Percentiles rank a stretch among this genome's conserved stretches.
Conservation (phyloP, 2,329 filamentous ascomycete genomes). For the Aspergillus sp. region DNA sequence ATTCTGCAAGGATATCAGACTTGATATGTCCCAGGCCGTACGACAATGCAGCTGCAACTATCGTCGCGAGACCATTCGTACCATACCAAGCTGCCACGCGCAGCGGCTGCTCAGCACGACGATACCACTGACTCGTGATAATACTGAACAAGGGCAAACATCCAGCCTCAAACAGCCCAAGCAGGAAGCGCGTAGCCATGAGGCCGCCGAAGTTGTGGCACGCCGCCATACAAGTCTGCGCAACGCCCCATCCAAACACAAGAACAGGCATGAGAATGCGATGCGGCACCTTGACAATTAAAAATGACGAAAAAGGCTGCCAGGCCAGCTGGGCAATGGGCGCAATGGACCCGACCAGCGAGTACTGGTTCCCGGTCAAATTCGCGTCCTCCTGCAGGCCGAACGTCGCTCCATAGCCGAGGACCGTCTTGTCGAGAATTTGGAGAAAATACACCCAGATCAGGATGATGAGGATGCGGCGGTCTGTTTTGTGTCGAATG, state of each 20-base stretch:
- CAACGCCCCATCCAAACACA: slow-evolving; percentile 50
- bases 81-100: slow-evolving; percentile 67
- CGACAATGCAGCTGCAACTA: slow-evolving; percentile 57
- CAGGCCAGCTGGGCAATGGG: slow-evolving; percentile 61
- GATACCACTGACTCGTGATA: slow-evolving; percentile 49
- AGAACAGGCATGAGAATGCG: slow-evolving; percentile 57
- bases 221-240: slow-evolving; percentile 49
- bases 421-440: slow-evolving; percentile 59
- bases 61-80: slow-evolving; percentile 59
- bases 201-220: slow-evolving; percentile 48
- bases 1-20: slow-evolving; percentile 43
- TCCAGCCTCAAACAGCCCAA: slow-evolving; percentile 55
- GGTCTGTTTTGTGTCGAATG: slow-evolving; percentile 63
- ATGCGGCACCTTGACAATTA: slow-evolving; percentile 63
- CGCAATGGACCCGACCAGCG: slow-evolving; percentile 57
- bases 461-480: slow-evolving; percentile 52
- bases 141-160: slow-evolving; percentile 48
- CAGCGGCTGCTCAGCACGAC: slow-evolving; percentile 59
- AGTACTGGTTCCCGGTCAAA: slow-evolving; percentile 57
- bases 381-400: slow-evolving; percentile 52
- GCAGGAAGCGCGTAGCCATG: slow-evolving; percentile 52
- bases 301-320: slow-evolving; percentile 59
- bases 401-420: slow-evolving; percentile 60
- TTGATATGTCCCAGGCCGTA: slow-evolving; percentile 59
- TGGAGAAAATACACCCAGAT: slow-evolving; percentile 50